phyloP scores from a whole-genome alignment of 805 yeast genomes.

The Millerozyma acaciae region DNA sequence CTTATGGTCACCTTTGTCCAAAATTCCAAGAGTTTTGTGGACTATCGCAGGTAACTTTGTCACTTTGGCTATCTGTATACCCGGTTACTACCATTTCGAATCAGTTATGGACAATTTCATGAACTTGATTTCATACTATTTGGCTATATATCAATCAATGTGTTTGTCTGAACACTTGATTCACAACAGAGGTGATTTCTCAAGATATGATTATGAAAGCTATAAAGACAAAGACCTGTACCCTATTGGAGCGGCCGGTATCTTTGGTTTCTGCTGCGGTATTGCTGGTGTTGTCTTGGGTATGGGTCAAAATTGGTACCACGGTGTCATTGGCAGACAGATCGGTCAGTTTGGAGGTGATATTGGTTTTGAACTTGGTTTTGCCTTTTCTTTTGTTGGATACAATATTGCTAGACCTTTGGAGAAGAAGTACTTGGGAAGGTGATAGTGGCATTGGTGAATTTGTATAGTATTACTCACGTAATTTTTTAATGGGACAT shows the following conservation, averaged over 20 bases:
- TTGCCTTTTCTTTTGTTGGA: conserved; percentile 60
- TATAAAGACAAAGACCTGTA: conserved; percentile 55
- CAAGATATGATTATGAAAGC: conserved; percentile 59
- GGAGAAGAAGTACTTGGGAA: conserved; percentile 62
- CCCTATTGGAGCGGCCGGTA: conserved; percentile 79
- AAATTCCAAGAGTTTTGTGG: conserved; percentile 82
- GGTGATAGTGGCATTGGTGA: too few species aligned
- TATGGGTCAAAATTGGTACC: conserved; percentile 83
- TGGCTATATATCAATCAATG: conserved; percentile 79
- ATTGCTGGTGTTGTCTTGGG: conserved; percentile 83
- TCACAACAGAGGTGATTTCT: conserved; percentile 58
- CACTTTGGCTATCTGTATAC: conserved; percentile 83
- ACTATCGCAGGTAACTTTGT: conserved; percentile 69
- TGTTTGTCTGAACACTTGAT: conserved; percentile 78
- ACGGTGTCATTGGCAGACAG: conserved; percentile 59
- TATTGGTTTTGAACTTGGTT: conserved; percentile 78
- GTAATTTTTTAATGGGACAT: too few species aligned
- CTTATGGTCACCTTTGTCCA: conserved; percentile 68
- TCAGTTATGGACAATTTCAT: conserved; percentile 78
- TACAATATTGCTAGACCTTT: conserved; percentile 57
- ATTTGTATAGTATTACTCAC: too few species aligned
- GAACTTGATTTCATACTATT: conserved; percentile 88
- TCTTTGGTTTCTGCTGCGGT: conserved; percentile 75
- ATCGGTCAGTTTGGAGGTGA: conserved; percentile 78
- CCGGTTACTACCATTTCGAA: conserved; percentile 75